These are phyloP conservation scores for Thelonectria discophora DNA, from an alignment of 2,329 filamentous ascomycete genomes.

Conservation along the genomic window DNA sequence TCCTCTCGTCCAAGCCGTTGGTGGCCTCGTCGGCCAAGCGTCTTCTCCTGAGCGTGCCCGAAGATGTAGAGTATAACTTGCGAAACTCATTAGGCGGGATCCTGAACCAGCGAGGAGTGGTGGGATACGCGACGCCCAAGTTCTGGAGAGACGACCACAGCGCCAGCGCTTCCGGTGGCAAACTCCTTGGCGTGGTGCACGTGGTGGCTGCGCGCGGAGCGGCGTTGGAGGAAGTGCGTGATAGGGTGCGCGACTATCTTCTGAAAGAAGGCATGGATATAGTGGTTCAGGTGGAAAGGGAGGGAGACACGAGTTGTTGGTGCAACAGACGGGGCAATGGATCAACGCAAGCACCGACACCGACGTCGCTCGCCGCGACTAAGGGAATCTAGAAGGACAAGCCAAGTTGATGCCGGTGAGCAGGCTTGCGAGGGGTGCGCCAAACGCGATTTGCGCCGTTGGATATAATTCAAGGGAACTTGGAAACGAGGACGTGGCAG, in stretches of 20 bases:
- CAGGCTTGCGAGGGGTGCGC: constrained; percentile 4
- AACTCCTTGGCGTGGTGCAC: constrained; percentile 85
- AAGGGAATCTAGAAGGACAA: constrained; percentile 46
- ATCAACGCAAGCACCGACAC: constrained; percentile 40
- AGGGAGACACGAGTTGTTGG: constrained; percentile 76
- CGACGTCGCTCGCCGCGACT: constrained; percentile 42
- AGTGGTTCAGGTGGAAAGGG: constrained; percentile 86
- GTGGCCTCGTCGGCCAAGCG: constrained; percentile 85
- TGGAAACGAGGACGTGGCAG: constrained; percentile 7
- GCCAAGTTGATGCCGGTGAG: constrained; percentile 15
- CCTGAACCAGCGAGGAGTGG: constrained; percentile 82
- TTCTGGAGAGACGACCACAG: constrained; percentile 88
- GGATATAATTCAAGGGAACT: constrained; percentile 10
- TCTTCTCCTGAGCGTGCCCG: constrained; percentile 84
- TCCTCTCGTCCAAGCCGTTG: constrained; percentile 88
- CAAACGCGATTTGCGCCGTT: constrained; percentile 19
- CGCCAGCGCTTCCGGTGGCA: constrained; percentile 54
- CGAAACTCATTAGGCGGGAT: constrained; percentile 88
- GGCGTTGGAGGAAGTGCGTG: constrained; percentile 83
- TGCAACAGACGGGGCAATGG: constrained; percentile 52
- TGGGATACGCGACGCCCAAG: constrained; percentile 84
- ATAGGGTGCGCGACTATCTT: constrained; percentile 78
- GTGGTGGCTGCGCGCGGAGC: constrained; percentile 77
- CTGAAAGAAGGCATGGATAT: constrained; percentile 78
- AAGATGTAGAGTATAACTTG: constrained; percentile 85